Evolutionary conservation across 768 basidiomycete species (phyloP), one percentile per base, ranked within the genome.

Genomic region (Phallus indusiatus): DNA sequence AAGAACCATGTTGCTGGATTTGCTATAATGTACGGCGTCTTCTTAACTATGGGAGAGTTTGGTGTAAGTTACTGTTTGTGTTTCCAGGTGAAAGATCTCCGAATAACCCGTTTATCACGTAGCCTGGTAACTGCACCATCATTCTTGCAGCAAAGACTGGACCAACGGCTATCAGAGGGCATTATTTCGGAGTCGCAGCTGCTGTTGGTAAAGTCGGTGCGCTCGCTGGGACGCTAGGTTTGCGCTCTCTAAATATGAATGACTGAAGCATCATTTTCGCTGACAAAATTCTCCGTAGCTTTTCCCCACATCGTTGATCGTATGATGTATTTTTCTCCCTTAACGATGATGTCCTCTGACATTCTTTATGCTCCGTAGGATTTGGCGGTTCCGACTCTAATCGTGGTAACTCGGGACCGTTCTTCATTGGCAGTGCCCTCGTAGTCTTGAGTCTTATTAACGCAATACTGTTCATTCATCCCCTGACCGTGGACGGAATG

Each of bases 191-290:
- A 35, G 54, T 74, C 20, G 61, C 61, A 17, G 47, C 55, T 17
- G 50, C 93, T 11, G 67, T 89, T 52, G 94, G 90, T 36, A 93
- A 93, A 71, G 64, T 90, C 46, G 90, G 90, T 20, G 90, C 90
- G 10, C 89, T 91, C 69, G 77, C 83, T 50, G 90, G 90, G 22
- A 90, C 86, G 48, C 90, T 84, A 84, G 79, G 86, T 86, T 67
- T 22, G 84, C 71, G 7, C 28, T n/a, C 28, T 20, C 28, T 56
- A 63, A 56, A 57, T 46, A 34, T 28, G 21, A 1, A 24, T 33
- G 14, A 28, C 51, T 12, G 24, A 10, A 22, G 16, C 47, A 50
- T 33, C 28, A 28, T 7, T 28, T 28, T 28, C 28, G 28, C 28
- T 28, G 35, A 22, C 14, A 36, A 1, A 12, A 12, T 50, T 17